A percentile compares a stretch with the other conserved stretches of the same genome.
Evolutionary conservation across 2,329 filamentous ascomycete genomes (phyloP).

Genomic region (Lachnellula occidentalis): DNA sequence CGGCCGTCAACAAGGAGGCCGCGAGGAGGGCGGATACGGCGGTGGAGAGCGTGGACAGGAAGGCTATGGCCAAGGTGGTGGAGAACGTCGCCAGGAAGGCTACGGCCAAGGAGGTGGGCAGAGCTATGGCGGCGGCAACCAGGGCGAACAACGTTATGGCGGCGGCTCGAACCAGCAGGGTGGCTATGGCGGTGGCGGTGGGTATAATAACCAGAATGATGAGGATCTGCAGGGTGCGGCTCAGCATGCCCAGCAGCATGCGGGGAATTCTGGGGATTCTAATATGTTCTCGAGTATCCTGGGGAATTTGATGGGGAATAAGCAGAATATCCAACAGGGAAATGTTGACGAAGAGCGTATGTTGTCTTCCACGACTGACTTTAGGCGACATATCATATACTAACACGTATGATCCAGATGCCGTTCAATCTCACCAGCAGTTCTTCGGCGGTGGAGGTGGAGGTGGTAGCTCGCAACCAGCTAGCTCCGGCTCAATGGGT

Average conservation of each 20-base stretch:
- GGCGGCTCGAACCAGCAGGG: background rate
- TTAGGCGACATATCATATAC: too few species aligned
- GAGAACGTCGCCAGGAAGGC: background rate
- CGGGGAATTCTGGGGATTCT: constrained; percentile 43
- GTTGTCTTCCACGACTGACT: background rate
- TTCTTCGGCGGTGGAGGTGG: constrained; percentile 56
- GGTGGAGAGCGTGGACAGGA: constrained; percentile 1
- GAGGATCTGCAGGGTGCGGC: constrained; percentile 50
- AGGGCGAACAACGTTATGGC: constrained; percentile 1
- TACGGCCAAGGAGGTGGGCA: background rate
- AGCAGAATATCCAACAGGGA: constrained; percentile 41
- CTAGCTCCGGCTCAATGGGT: constrained; percentile 54
- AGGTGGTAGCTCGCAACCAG: constrained; percentile 33
- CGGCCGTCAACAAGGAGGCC: constrained; percentile 3
- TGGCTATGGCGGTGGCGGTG: constrained; percentile 23
- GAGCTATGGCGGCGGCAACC: constrained; percentile 5
- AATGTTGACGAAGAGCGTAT: constrained; percentile 53
- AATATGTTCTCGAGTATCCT: constrained; percentile 52
- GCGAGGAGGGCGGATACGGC: constrained; percentile 4
- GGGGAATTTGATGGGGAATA: constrained; percentile 48
- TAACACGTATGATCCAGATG: constrained; percentile 44
- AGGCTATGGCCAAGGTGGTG: background rate
- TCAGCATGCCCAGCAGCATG: constrained; percentile 49
- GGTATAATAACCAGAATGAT: constrained; percentile 33
- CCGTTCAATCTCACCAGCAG: constrained; percentile 69